These are phyloP conservation scores for Amanita thiersii DNA, from an alignment of 768 basidiomycete species.

Conservation along the genomic window DNA sequence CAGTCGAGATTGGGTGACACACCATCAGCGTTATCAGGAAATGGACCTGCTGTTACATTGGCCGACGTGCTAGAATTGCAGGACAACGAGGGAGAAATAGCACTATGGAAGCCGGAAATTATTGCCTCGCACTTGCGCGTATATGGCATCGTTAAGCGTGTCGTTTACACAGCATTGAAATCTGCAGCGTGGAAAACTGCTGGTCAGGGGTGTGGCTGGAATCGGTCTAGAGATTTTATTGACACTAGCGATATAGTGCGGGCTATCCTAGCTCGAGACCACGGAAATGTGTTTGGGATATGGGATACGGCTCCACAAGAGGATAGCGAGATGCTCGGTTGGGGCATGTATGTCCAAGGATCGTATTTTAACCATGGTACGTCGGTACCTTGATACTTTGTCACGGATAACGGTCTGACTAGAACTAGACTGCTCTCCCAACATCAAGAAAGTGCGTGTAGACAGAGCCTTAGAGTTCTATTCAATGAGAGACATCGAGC, in stretches of 20 bases:
- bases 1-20: conserved; percentile 2
- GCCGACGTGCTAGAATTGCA: conserved; percentile 45
- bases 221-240: conserved; percentile 21
- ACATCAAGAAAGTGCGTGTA: conserved; percentile 28
- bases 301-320: conserved; percentile 45
- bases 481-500: conserved; percentile 22
- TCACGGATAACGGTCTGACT: conserved; percentile 10
- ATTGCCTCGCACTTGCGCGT: conserved; percentile 45
- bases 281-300: conserved; percentile 63
- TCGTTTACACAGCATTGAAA: conserved; percentile 14
- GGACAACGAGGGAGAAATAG: conserved; percentile 43
- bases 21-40: conserved; percentile 5
- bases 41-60: conserved; percentile 29
- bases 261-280: conserved; percentile 48
- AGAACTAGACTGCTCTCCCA: conserved; percentile 6
- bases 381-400: conserved; percentile 11
- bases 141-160: conserved; percentile 42
- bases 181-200: conserved; percentile 1
- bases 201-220: conserved; percentile 7
- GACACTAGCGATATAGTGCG: conserved; percentile 37
- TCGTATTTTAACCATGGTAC: conserved; percentile 67
- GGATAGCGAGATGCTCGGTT: conserved; percentile 57
- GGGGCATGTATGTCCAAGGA: conserved; percentile 50
- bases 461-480: conserved; percentile 31
- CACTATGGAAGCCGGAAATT: conserved; percentile 38